Conservation (phyloP, 352 stramenopile species). For the Globisporangium nunn region DNA sequence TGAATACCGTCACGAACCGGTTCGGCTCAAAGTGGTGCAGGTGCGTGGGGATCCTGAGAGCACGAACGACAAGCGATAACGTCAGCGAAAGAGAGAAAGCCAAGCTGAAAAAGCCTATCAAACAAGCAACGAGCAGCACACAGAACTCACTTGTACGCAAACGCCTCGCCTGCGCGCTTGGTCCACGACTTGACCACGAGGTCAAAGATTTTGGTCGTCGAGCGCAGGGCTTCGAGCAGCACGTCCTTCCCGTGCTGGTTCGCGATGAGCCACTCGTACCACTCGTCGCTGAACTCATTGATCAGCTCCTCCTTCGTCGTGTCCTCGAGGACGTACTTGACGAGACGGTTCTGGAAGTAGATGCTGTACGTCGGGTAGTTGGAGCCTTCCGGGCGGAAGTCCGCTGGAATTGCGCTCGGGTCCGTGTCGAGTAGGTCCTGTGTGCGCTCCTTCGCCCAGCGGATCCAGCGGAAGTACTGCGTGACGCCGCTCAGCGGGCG, state of each 20-base stretch:
- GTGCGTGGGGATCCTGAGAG: conserved; percentile 28
- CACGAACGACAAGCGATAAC: not conserved
- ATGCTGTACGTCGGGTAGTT: conserved; percentile 55
- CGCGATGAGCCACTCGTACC: conserved; percentile 39
- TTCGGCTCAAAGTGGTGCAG: conserved; percentile 78
- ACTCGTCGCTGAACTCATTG: conserved; percentile 25
- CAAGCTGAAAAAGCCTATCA: no score
- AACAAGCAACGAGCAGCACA: not conserved
- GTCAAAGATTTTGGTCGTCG: conserved; percentile 31
- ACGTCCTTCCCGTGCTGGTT: conserved; percentile 47
- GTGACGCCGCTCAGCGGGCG: conserved; percentile 35
- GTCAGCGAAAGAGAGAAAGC: not conserved
- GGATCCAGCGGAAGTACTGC: conserved; percentile 68
- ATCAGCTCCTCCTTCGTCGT: conserved; percentile 31
- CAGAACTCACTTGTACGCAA: conserved; percentile 34
- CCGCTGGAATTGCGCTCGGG: conserved; percentile 20
- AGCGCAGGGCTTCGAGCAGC: conserved; percentile 35
- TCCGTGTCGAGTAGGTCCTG: conserved; percentile 40
- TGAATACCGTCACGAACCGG: conserved; percentile 91
- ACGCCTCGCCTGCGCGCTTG: conserved; percentile 35
- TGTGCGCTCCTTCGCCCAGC: conserved; percentile 58
- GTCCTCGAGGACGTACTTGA: conserved; percentile 42
- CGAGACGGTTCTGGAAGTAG: conserved; percentile 49
- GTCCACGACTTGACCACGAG: conserved; percentile 37
- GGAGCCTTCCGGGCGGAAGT: conserved; percentile 27